Base-by-base conservation (phyloP, 1,284 basidiomycete species). In the Neonothopanus nambi region DNA sequence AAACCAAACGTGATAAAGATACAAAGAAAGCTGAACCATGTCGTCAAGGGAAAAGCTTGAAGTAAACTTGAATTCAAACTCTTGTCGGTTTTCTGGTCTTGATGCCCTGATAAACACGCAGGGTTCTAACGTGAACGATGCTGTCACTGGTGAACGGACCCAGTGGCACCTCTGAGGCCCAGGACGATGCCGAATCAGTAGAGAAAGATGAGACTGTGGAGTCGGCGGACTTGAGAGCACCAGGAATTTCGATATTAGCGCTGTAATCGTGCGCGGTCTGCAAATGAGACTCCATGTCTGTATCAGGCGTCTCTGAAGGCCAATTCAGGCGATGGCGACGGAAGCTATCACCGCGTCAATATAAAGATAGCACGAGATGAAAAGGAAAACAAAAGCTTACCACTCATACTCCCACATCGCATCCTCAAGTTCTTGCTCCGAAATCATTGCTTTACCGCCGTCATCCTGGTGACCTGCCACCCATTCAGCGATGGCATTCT, bases 341-440 rank as follows among this genome's bases (percentile, higher is more conserved):
- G 69, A 86, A 87, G 54, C 85, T 86, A 55, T 21, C 44, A 37
- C 18, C 21, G 44, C 49, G 37, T 55, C 50, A 53, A 51, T 41
- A 54, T 18, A 15, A 50, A 18, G 39, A 50, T 13, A n/a, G n/a
- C n/a, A n/a, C n/a, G 30, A 48, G 44, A 30, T 48, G 11, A 57
- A 20, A 24, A 51, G 33, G 36, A 44, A 47, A 54, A 56, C 39
- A 42, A 45, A 42, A 28, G 70, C 81, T 55, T 66, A 87, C 87
- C 78, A 76, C 57, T 88, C 85, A 60, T 89, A 90, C 37, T 82
- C 77, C 82, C 84, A 88, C 11, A 89, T 60, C 11, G 73, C 65
- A 28, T 84, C 76, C 13, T 78, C 71, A 40, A 87, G 73, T 56
- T 77, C 73, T 13, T 71, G 65, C 4, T 78, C 74, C 17, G 65